These are phyloP conservation scores for Coccinonectria pachysandricola DNA, from an alignment of 2,329 filamentous ascomycete species.

Conservation along the genomic window DNA sequence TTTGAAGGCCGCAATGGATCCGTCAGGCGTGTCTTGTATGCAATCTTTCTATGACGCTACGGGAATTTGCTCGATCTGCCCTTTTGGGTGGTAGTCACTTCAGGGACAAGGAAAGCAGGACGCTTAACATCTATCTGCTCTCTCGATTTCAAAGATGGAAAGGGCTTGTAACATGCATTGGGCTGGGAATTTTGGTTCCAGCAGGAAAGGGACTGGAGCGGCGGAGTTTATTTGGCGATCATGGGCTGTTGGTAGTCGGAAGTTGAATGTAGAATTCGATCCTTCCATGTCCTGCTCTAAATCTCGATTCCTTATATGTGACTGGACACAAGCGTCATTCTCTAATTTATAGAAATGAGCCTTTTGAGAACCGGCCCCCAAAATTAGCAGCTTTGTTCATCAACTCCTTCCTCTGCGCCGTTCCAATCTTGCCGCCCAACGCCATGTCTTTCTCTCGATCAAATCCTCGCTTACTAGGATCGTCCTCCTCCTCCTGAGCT, in stretches of 20 bases:
- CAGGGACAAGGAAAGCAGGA: too few relatives aligned
- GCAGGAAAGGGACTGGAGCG: slow-evolving; percentile 21
- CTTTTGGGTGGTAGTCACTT: too few relatives aligned
- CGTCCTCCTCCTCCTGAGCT: slow-evolving; percentile 60
- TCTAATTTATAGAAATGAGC: slow-evolving; percentile 47
- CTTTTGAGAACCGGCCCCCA: slow-evolving; percentile 69
- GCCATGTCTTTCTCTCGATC: slow-evolving; percentile 93
- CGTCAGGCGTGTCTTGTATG: too few relatives aligned
- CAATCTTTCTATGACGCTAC: too few relatives aligned
- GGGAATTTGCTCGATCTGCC: too few relatives aligned
- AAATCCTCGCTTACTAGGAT: slow-evolving; percentile 81
- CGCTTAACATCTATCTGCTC: too few relatives aligned
- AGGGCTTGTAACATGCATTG: slow-evolving; percentile 16
- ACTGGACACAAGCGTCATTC: not conserved
- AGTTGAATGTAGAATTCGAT: slow-evolving; percentile 15
- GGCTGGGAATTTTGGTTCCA: slow-evolving; percentile 18
- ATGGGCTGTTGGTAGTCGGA: slow-evolving; percentile 16
- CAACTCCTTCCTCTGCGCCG: slow-evolving; percentile 67
- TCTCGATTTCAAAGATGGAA: slow-evolving; percentile 14
- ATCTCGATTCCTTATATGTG: not conserved
- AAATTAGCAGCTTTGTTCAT: slow-evolving; percentile 73
- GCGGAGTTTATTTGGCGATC: slow-evolving; percentile 24
- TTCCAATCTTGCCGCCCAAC: slow-evolving; percentile 58
- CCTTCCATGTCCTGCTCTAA: slow-evolving; percentile 3
- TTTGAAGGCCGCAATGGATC: too few relatives aligned